These are phyloP conservation scores for Coffea canephora DNA, from an alignment of 257 asterid genomes.

Conservation along the genomic window DNA sequence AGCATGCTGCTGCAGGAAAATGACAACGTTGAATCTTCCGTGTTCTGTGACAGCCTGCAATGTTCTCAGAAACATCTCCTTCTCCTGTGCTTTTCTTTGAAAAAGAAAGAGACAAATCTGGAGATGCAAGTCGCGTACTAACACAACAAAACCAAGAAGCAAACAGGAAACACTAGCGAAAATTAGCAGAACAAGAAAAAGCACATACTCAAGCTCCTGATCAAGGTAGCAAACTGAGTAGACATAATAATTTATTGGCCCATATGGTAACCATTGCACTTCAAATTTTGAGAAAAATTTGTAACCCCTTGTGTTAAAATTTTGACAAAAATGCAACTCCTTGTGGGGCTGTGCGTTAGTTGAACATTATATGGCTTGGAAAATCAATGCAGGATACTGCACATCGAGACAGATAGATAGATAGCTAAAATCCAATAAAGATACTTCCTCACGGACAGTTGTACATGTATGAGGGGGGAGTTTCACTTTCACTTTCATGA, in stretches of 20 bases:
- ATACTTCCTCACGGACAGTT: conserved; percentile 10
- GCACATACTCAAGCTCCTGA: neutral
- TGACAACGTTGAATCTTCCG: conserved; percentile 8
- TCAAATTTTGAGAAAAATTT: no score
- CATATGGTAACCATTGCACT: neutral
- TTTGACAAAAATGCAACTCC: neutral
- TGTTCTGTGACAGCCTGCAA: neutral
- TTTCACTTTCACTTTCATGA: conserved; percentile 8
- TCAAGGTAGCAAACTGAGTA: no score
- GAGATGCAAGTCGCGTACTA: neutral
- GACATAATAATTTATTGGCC: neutral
- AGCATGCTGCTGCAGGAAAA: neutral
- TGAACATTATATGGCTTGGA: neutral
- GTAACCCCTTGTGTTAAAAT: no score
- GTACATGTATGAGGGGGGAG: neutral
- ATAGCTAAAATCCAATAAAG: conserved; percentile 2
- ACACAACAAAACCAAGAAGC: no score
- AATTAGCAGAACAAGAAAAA: neutral
- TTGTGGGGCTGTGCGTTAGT: neutral
- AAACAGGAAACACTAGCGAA: neutral
- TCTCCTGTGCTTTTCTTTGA: neutral
- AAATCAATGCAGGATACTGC: neutral
- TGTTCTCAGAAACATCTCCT: neutral
- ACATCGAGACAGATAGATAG: neutral
- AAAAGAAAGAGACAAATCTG: neutral